phyloP scores from a whole-genome alignment of 2,329 filamentous ascomycete genomes.

The Trichoderma aggressivum region DNA sequence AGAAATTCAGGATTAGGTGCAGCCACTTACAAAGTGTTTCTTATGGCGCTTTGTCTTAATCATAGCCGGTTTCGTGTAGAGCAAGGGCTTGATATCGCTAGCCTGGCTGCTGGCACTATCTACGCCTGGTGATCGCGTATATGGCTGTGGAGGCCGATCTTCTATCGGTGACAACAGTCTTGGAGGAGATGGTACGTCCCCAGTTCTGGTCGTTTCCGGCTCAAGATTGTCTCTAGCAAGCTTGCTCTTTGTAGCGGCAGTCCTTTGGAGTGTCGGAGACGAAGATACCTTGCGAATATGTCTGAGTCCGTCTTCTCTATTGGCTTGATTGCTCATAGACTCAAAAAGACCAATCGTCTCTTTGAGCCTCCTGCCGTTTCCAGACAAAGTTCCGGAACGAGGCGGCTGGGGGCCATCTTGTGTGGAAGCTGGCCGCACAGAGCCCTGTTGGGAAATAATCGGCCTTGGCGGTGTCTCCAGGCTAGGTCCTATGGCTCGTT shows the following conservation, averaged over 20 bases:
- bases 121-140: background rate
- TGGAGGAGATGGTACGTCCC: background rate
- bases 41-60: background rate
- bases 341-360: constrained; percentile 34
- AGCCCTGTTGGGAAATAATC: background rate
- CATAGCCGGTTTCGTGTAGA: background rate
- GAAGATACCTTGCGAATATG: background rate
- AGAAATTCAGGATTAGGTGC: background rate
- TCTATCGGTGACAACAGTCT: background rate
- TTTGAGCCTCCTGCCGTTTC: constrained; percentile 16
- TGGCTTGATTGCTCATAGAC: constrained; percentile 22
- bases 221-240: background rate
- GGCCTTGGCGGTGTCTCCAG: background rate
- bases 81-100: background rate
- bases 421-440: background rate
- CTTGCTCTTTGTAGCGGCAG: background rate
- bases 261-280: background rate
- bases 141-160: background rate
- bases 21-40: background rate
- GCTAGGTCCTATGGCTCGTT: background rate
- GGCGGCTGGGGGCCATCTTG: background rate
- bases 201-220: background rate
- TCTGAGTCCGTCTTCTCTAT: background rate
- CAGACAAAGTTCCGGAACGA: background rate
- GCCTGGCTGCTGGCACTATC: background rate